Percentiles rank a stretch among this genome's conserved stretches.
phyloP scores from a whole-genome alignment of 768 basidiomycete species.

The Phylloporus sp. region DNA sequence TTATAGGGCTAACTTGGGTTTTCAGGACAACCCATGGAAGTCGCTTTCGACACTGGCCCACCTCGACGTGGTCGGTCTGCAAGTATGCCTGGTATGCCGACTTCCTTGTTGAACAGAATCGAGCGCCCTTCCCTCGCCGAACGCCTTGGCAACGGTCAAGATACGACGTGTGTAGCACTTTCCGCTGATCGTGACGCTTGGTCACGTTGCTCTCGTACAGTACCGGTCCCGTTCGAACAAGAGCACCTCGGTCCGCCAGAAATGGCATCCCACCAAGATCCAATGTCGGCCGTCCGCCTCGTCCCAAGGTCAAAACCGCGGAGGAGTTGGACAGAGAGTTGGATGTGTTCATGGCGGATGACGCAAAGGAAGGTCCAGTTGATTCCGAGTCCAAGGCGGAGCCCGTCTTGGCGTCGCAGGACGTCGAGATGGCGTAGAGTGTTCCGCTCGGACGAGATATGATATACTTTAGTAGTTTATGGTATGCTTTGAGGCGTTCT shows the following conservation, averaged over 20 bases:
- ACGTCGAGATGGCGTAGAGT: slow-evolving; percentile 52
- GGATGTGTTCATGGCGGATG: slow-evolving; percentile 78
- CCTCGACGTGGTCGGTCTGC: slow-evolving; percentile 43
- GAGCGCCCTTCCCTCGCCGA: slow-evolving; percentile 68
- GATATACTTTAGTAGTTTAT: slow-evolving; percentile 21
- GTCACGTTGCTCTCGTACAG: slow-evolving; percentile 9
- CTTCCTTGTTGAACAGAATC: slow-evolving; percentile 72
- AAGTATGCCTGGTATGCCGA: slow-evolving; percentile 38
- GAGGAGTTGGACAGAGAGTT: slow-evolving; percentile 86
- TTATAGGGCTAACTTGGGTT: slow-evolving; percentile 1
- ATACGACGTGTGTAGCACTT: slow-evolving; percentile 12
- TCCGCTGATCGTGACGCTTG: not conserved
- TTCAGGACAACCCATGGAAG: slow-evolving; percentile 75
- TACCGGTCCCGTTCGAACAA: slow-evolving; percentile 43
- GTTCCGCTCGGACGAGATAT: not conserved
- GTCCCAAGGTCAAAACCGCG: slow-evolving; percentile 62
- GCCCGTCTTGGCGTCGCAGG: slow-evolving; percentile 27
- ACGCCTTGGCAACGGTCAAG: slow-evolving; percentile 51
- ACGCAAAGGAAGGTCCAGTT: slow-evolving; percentile 24
- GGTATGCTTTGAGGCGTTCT: not conserved
- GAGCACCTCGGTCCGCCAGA: slow-evolving; percentile 25
- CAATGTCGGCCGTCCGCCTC: slow-evolving; percentile 29
- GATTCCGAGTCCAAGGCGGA: slow-evolving; percentile 16
- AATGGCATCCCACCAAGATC: slow-evolving; percentile 11
- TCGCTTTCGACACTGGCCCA: slow-evolving; percentile 52